A percentile compares a stretch with the other conserved stretches of the same genome.
Conservation (phyloP, 148 eudicot species). For the Chenopodium berlandieri region DNA sequence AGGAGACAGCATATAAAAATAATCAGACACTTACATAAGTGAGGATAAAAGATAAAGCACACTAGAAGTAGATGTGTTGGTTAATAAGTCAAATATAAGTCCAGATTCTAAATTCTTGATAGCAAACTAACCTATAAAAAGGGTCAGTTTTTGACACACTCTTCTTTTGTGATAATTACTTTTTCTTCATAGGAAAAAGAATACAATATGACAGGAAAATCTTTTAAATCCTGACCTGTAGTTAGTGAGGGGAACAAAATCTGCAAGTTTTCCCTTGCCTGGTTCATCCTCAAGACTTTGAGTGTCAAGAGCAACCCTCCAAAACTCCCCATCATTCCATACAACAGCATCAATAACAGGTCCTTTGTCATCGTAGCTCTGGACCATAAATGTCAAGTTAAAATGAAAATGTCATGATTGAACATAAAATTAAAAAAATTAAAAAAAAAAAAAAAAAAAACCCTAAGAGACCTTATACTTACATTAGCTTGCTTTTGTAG, state of each 20-base stretch:
- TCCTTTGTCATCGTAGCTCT: slow-evolving; percentile 96
- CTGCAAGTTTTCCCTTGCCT: slow-evolving; percentile 73
- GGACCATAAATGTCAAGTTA: slow-evolving; percentile 19
- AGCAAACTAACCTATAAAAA: background rate
- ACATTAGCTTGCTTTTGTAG: slow-evolving; percentile 85
- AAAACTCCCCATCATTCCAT: slow-evolving; percentile 95
- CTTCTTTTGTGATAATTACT: background rate
- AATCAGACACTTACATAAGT: background rate
- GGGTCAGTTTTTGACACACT: background rate
- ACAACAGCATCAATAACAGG: slow-evolving; percentile 98
- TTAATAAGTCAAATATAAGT: background rate
- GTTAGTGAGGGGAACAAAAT: slow-evolving; percentile 83
- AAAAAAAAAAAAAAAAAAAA: background rate
- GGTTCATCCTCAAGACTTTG: slow-evolving; percentile 90
- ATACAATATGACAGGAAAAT: background rate
- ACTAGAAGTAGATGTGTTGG: background rate
- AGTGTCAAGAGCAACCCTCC: slow-evolving; percentile 97
- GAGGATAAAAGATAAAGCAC: background rate
- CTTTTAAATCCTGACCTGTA: slow-evolving; percentile 46
- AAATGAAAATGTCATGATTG: background rate
- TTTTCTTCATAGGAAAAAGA: background rate
- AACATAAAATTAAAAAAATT: background rate
- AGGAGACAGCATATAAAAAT: background rate
- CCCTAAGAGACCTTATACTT: slow-evolving; percentile 17
- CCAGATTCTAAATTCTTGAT: background rate